These are phyloP conservation scores for Calonectria multiphialidica DNA, from an alignment of 2,329 filamentous ascomycete genomes.

Conservation along the genomic window DNA sequence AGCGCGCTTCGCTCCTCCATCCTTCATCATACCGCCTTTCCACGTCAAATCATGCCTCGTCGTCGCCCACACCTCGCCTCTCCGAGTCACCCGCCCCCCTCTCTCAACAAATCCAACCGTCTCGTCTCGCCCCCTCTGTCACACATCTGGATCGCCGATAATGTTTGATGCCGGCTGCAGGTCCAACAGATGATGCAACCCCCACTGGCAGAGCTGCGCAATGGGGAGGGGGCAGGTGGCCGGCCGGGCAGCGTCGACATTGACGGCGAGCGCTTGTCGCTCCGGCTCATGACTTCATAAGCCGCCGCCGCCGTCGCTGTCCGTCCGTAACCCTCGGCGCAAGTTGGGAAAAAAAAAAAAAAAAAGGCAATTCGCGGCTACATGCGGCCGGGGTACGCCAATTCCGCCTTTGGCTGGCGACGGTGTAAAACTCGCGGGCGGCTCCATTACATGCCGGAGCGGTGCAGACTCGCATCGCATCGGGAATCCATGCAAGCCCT, in stretches of 20 bases:
- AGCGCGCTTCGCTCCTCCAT: not conserved
- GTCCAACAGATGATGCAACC: constrained; percentile 3
- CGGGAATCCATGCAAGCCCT: not conserved
- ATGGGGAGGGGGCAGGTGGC: too few relatives aligned
- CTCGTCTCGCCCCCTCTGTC: not conserved
- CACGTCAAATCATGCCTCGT: not conserved
- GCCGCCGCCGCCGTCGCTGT: not conserved
- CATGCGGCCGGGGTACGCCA: constrained; percentile 24
- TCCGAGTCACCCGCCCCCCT: not conserved
- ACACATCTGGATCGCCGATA: not conserved
- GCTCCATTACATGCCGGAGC: constrained; percentile 7
- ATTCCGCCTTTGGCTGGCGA: constrained; percentile 35
- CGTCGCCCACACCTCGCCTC: not conserved
- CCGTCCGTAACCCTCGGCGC: constrained; percentile 9
- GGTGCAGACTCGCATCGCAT: not conserved
- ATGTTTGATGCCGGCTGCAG: not conserved
- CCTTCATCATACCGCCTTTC: too few relatives aligned
- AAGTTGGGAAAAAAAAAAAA: not conserved
- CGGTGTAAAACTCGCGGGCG: not conserved
- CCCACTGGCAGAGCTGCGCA: not conserved
- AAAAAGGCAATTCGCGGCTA: constrained; percentile 43
- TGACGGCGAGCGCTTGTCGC: not conserved
- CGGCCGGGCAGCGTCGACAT: not conserved
- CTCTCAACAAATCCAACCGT: not conserved
- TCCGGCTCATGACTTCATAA: constrained; percentile 11